Conservation (phyloP, 2,329 filamentous ascomycete species). For the Clarireedia sp. region DNA sequence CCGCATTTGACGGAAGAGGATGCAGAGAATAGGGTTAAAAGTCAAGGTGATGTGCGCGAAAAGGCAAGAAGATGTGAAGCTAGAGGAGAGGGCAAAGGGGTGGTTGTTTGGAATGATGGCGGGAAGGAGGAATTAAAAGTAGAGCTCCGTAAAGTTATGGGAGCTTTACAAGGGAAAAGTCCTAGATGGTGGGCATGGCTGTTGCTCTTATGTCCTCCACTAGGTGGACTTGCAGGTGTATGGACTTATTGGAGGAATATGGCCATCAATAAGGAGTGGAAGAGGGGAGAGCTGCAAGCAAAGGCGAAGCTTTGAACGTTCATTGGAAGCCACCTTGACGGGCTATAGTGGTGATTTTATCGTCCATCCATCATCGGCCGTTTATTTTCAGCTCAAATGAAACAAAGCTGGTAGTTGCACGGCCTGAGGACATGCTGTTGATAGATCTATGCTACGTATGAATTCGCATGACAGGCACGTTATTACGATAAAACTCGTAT, state of each 20-base stretch:
- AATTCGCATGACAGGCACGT: too few relatives aligned
- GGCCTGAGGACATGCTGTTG: too few relatives aligned
- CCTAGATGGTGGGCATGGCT: conserved; percentile 61
- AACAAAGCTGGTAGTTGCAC: too few relatives aligned
- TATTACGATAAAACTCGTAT: too few relatives aligned
- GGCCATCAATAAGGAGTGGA: conserved; percentile 64
- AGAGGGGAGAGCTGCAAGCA: conserved; percentile 46
- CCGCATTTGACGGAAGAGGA: conserved; percentile 74
- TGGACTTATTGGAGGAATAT: conserved; percentile 70
- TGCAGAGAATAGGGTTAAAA: conserved; percentile 75
- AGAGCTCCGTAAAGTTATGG: conserved; percentile 61
- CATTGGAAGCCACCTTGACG: too few relatives aligned
- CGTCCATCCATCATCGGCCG: too few relatives aligned
- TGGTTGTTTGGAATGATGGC: conserved; percentile 88
- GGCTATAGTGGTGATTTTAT: too few relatives aligned
- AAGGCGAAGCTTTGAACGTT: conserved; percentile 47
- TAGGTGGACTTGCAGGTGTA: conserved; percentile 59
- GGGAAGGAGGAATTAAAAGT: conserved; percentile 59
- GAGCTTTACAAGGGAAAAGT: conserved; percentile 51
- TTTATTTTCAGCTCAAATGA: too few relatives aligned
- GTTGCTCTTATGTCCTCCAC: conserved; percentile 60
- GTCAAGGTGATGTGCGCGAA: conserved; percentile 76
- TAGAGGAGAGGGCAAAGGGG: conserved; percentile 55
- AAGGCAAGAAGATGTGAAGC: conserved; percentile 72
- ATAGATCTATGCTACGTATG: too few relatives aligned